Percentiles rank a stretch among this genome's conserved stretches.
phyloP scores from a whole-genome alignment of 2,329 filamentous ascomycete genomes.

The Pezicula rhizophila region DNA sequence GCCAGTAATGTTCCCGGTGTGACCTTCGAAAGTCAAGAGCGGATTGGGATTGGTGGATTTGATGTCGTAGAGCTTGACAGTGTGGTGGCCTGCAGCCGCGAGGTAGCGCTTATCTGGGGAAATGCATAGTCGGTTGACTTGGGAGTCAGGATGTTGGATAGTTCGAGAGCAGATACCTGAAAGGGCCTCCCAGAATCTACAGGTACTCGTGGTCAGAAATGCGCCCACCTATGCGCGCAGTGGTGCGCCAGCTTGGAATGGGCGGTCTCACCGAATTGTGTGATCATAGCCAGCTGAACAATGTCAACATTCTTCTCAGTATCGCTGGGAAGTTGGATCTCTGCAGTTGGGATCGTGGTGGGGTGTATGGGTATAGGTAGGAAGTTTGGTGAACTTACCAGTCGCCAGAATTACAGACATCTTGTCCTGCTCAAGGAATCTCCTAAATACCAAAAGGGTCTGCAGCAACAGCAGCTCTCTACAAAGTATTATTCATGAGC shows the following conservation, averaged over 20 bases:
- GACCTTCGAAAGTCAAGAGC: constrained; percentile 88
- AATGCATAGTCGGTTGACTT: constrained; percentile 97
- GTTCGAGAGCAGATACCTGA: constrained; percentile 97
- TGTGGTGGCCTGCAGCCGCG: constrained; percentile 71
- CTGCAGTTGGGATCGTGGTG: neutral
- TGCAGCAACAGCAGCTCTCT: too few relatives aligned
- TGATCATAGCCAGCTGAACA: constrained; percentile 64
- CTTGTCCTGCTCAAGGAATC: neutral
- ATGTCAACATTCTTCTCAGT: constrained; percentile 18
- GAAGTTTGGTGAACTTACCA: constrained; percentile 12
- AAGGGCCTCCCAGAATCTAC: constrained; percentile 94
- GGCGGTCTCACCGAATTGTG: constrained; percentile 57
- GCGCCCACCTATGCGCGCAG: neutral
- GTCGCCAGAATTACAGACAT: constrained; percentile 23
- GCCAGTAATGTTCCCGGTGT: constrained; percentile 92
- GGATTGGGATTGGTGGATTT: constrained; percentile 96
- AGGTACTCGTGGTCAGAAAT: constrained; percentile 4
- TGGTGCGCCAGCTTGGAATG: neutral
- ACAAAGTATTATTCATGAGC: too few relatives aligned
- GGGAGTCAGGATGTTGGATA: constrained; percentile 95
- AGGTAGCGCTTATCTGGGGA: constrained; percentile 93
- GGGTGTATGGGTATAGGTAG: neutral
- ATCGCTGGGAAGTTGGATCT: constrained; percentile 4
- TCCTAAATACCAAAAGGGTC: neutral
- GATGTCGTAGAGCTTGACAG: constrained; percentile 97